A percentile compares a stretch with the other conserved stretches of the same genome.
phyloP scores from a whole-genome alignment of 208 protist genomes.

The Crithidia brevicula region DNA sequence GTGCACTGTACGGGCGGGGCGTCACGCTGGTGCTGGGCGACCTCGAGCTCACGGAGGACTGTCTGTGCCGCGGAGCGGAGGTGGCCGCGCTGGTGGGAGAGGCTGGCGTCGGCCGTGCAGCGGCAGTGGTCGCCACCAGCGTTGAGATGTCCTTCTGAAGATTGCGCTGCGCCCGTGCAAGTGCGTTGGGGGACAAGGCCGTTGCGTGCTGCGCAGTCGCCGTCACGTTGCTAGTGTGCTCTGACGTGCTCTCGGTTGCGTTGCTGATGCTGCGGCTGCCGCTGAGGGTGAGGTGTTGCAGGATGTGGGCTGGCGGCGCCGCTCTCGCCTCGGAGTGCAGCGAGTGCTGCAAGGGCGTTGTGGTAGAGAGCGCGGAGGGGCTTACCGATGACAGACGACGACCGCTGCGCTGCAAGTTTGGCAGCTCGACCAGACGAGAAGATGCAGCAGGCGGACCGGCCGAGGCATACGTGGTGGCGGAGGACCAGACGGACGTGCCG shows the following conservation, averaged over 20 bases:
- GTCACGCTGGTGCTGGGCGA: conserved; percentile 2
- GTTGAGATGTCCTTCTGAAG: conserved; percentile 39
- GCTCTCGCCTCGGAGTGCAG: not conserved
- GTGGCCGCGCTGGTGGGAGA: not conserved
- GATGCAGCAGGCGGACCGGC: not conserved
- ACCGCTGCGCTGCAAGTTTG: conserved; percentile 2
- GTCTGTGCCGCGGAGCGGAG: no score
- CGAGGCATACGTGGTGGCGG: conserved; percentile 1
- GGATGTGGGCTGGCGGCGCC: not conserved
- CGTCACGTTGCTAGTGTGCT: conserved; percentile 3
- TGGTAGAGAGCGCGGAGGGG: not conserved
- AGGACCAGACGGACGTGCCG: conserved; percentile 1
- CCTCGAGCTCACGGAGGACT: not conserved
- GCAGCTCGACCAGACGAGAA: not conserved
- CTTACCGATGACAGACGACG: conserved; percentile 12
- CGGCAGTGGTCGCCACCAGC: conserved; percentile 30
- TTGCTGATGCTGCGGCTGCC: conserved; percentile 15
- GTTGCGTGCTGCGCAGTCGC: not conserved
- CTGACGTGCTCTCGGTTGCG: not conserved
- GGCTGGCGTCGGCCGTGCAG: conserved; percentile 12
- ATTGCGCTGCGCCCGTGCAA: conserved; percentile 24
- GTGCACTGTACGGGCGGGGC: not conserved
- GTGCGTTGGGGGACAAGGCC: not conserved
- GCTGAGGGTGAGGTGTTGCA: conserved; percentile 19
- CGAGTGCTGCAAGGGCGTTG: not conserved